Evolutionary conservation across 768 basidiomycete species (phyloP).

Genomic region (Sarcodon aspratus): DNA sequence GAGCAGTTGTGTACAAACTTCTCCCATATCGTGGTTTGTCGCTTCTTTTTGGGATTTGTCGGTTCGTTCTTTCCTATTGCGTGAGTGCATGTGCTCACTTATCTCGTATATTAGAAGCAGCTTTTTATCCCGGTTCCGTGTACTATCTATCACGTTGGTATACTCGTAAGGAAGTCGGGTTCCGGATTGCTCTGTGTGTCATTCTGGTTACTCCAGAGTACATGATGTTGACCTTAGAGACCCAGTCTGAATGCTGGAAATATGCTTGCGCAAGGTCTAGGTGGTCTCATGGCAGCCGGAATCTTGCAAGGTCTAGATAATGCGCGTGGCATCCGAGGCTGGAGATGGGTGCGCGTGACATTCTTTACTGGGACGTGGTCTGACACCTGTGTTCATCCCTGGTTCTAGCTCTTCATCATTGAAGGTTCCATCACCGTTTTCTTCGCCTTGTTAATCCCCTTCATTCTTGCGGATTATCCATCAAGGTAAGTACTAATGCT

Average conservation of each 20-base stretch:
- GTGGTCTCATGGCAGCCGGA: slow-evolving; percentile 31
- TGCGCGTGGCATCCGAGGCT: slow-evolving; percentile 24
- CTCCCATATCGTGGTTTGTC: slow-evolving; percentile 9
- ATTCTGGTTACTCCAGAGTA: not conserved
- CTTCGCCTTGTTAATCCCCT: slow-evolving; percentile 21
- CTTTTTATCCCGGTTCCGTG: not conserved
- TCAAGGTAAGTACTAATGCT: slow-evolving; percentile 6
- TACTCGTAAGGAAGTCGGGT: slow-evolving; percentile 24
- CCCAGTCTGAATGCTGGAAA: slow-evolving; percentile 20
- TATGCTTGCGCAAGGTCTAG: slow-evolving; percentile 33
- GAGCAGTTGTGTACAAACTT: slow-evolving; percentile 12
- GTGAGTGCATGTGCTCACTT: not conserved
- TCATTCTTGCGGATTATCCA: slow-evolving; percentile 28
- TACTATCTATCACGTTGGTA: slow-evolving; percentile 25
- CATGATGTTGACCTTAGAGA: not conserved
- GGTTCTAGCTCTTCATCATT: slow-evolving; percentile 14
- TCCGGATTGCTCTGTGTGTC: slow-evolving; percentile 19
- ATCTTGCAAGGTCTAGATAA: slow-evolving; percentile 31
- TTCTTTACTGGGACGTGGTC: not conserved
- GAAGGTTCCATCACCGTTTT: slow-evolving; percentile 20
- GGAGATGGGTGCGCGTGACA: slow-evolving; percentile 20
- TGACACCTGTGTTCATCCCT: not conserved
- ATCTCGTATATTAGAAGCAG: not conserved
- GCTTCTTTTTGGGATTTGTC: slow-evolving; percentile 32
- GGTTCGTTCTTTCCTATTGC: not conserved